Conservation (phyloP, 768 basidiomycete species). For the Amanita rubescens region DNA sequence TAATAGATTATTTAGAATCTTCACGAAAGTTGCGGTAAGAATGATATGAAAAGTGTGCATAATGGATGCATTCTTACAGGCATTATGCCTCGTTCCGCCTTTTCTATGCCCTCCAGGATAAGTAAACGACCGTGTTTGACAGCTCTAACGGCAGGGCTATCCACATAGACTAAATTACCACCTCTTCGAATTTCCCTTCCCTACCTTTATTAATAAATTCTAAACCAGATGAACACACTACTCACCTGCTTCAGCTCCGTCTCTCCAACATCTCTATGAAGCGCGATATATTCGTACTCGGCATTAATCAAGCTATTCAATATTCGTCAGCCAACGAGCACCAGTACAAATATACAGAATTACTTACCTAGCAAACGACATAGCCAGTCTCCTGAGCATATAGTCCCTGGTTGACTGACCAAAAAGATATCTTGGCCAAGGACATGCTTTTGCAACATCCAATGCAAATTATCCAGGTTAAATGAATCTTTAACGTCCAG, state of each 20-base stretch:
- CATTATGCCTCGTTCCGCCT: conserved; percentile 68
- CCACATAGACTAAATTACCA: conserved; percentile 58
- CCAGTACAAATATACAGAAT: not conserved
- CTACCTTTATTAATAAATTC: conserved; percentile 15
- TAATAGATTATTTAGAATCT: conserved; percentile 58
- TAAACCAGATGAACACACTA: not conserved
- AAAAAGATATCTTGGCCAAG: conserved; percentile 64
- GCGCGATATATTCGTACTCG: conserved; percentile 61
- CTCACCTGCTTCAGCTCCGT: conserved; percentile 60
- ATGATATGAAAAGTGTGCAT: not conserved
- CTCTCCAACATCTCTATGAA: conserved; percentile 66
- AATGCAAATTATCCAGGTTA: conserved; percentile 53
- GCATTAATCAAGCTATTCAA: conserved; percentile 46
- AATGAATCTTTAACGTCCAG: conserved; percentile 46
- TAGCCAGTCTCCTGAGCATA: conserved; percentile 54
- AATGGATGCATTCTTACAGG: conserved; percentile 35
- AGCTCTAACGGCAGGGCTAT: conserved; percentile 59
- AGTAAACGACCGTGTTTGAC: conserved; percentile 59
- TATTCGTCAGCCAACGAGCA: not conserved
- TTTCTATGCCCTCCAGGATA: conserved; percentile 65
- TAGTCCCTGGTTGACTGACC: conserved; percentile 58
- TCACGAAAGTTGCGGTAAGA: not conserved
- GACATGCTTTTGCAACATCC: conserved; percentile 60
- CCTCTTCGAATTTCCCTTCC: conserved; percentile 56
- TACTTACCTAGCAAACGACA: conserved; percentile 54